phyloP scores from a whole-genome alignment of 73 alveolate genomes.

The Paraurostyla sp. region DNA sequence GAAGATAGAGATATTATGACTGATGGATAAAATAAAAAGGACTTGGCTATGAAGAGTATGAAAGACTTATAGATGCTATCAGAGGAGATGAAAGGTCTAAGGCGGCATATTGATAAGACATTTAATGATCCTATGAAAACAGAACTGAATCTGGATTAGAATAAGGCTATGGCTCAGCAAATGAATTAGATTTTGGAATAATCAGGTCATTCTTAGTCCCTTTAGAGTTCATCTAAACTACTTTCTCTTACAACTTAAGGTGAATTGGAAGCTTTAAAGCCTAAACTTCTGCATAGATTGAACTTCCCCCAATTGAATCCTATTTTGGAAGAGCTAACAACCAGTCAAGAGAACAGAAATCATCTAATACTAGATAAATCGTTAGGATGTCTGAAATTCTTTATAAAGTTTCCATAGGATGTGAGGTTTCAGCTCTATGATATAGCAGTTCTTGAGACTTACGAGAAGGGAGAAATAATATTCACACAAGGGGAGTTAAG shows the following conservation, averaged over 20 bases:
- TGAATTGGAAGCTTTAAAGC: not conserved
- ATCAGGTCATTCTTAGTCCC: not conserved
- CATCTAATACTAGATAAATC: not conserved
- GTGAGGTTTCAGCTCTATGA: slow-evolving; percentile 7
- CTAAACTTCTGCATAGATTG: not conserved
- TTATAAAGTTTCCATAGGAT: slow-evolving; percentile 46
- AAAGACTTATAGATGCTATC: not conserved
- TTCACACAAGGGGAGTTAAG: slow-evolving; percentile 57
- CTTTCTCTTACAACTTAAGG: slow-evolving; percentile 9
- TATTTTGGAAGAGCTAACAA: not conserved
- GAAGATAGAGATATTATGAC: not conserved
- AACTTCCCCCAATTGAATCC: not conserved
- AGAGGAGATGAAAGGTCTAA: not conserved
- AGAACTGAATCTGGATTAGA: slow-evolving; percentile 4
- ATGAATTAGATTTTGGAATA: not conserved
- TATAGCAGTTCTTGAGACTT: not conserved
- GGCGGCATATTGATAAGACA: slow-evolving; percentile 5
- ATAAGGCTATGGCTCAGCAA: slow-evolving; percentile 20
- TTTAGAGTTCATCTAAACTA: not conserved
- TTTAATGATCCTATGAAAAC: slow-evolving; percentile 22
- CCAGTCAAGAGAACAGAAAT: slow-evolving; percentile 8
- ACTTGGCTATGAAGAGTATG: not conserved
- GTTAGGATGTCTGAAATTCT: slow-evolving; percentile 24
- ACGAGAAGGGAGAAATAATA: slow-evolving; percentile 11
- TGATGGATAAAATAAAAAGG: not conserved